Base-by-base conservation (phyloP, 768 basidiomycete genomes). In the Calocybe cyanea region DNA sequence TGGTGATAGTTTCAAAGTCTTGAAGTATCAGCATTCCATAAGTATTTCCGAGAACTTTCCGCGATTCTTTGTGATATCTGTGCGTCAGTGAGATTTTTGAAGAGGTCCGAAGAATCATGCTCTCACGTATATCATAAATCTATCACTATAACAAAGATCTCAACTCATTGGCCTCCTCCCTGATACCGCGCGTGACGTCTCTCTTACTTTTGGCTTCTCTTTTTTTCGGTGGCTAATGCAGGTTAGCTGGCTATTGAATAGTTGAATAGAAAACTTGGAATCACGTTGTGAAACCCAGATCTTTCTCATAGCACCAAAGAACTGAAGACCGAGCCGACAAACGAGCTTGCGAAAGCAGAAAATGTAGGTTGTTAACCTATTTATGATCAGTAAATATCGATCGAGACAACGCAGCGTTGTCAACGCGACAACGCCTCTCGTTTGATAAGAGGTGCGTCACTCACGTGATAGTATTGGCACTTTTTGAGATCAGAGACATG, bases 221-320 rank as follows among this genome's bases (percentile, higher is more conserved):
- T 97, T 96, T 69, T 96, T 98, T 23, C 95, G 86, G 67, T 98
- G 94, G 53, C 90, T 91, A 21, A 7, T 7, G n/a, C n/a, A n/a
- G n/a, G n/a, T n/a, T n/a, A 35, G 14, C 34, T 5, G n/a, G 25
- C 11, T n/a, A 35, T 35, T 35, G 5, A 34, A 48, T 43, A n/a
- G 25, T 18, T 8, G 32, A 46, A 18, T 40, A 33, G 43, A 13
- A 41, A 19, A 43, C 23, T n/a, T 41, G 21, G n/a, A 70, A 81
- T 53, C 55, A 87, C 90, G 80, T 93, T 7, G 92, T 93, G 60
- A 99, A 99, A 0, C 94, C 95, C 0, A 99, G 75, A 31, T 98
- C 94, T 62, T 97, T 98, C 70, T 96, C 97, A 75, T 99, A 99
- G 57, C 93, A 96, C 96, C 96, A 99, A 50, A 98, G 68, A 1